A percentile compares a stretch with the other conserved stretches of the same genome.
Conservation (phyloP, 345 rosid genomes). For the Populus simonii region DNA sequence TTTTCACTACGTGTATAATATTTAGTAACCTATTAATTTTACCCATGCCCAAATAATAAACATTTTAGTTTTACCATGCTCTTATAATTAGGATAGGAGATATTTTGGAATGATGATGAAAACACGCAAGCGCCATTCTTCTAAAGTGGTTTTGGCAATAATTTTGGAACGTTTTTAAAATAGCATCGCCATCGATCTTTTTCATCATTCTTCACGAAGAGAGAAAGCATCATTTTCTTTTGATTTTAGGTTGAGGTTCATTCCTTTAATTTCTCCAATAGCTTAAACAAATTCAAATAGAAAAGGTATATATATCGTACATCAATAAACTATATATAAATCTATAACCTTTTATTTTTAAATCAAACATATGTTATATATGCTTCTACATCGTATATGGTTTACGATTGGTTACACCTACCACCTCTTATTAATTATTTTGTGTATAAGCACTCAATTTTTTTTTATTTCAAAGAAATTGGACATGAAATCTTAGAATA, state of each 20-base stretch:
- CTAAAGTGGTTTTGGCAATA: background rate
- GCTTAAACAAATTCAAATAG: background rate
- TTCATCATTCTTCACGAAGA: background rate
- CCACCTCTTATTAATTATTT: background rate
- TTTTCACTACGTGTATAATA: too few relatives aligned
- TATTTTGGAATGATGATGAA: background rate
- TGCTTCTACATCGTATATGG: background rate
- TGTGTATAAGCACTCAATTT: background rate
- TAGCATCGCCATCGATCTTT: background rate
- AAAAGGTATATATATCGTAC: too few relatives aligned
- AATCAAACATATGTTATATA: background rate
- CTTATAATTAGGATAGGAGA: too few relatives aligned
- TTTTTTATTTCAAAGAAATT: too few relatives aligned
- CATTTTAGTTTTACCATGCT: too few relatives aligned
- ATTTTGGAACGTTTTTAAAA: too few relatives aligned
- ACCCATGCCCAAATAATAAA: too few relatives aligned
- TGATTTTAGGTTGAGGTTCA: background rate
- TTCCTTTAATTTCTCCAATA: background rate
- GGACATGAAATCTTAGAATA: too few relatives aligned
- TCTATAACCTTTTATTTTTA: too few relatives aligned
- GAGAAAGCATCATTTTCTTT: background rate
- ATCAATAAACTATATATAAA: background rate
- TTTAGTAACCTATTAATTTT: too few relatives aligned
- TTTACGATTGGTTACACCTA: too few relatives aligned
- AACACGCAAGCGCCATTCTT: background rate